Evolutionary conservation across 139 green algal genomes (phyloP).

Genomic region (Prasinococcaceae sp.): DNA sequence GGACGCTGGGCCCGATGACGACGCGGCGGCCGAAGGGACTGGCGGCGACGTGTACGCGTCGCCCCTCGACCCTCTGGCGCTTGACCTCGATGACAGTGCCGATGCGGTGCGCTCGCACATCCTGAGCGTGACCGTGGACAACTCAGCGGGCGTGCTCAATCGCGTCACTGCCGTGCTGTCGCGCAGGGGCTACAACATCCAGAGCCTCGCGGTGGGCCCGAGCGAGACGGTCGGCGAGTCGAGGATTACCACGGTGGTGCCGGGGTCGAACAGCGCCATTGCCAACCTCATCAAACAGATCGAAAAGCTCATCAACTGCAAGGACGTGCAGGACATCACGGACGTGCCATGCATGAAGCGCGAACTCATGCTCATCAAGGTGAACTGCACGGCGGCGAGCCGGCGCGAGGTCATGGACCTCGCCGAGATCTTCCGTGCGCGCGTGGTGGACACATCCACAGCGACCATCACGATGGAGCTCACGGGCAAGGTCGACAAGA

Average conservation of each 20-base stretch:
- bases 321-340: conserved; percentile 52
- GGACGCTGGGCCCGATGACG: no score
- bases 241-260: conserved; percentile 89
- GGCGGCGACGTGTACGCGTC: no score
- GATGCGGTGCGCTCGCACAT: no score
- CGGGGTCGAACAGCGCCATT: conserved; percentile 48
- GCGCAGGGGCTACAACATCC: conserved; percentile 93
- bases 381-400: conserved; percentile 28
- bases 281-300: conserved; percentile 83
- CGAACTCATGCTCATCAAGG: conserved; percentile 94
- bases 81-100: no score
- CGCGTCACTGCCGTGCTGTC: conserved; percentile 86
- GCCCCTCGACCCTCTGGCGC: no score
- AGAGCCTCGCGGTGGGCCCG: conserved; percentile 83
- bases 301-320: conserved; percentile 59
- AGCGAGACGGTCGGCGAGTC: conserved; percentile 56
- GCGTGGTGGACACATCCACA: conserved; percentile 60
- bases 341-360: conserved; percentile 54
- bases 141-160: conserved; percentile 85
- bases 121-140: conserved; percentile 72
- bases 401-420: conserved; percentile 72
- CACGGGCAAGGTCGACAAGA: conserved; percentile 76
- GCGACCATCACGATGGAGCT: conserved; percentile 71
- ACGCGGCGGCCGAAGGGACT: no score
- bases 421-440: conserved; percentile 73